Percentiles rank a stretch among this genome's conserved stretches.
Evolutionary conservation across 805 yeast species (phyloP).

Genomic region (Wickerhamiella shivajii): DNA sequence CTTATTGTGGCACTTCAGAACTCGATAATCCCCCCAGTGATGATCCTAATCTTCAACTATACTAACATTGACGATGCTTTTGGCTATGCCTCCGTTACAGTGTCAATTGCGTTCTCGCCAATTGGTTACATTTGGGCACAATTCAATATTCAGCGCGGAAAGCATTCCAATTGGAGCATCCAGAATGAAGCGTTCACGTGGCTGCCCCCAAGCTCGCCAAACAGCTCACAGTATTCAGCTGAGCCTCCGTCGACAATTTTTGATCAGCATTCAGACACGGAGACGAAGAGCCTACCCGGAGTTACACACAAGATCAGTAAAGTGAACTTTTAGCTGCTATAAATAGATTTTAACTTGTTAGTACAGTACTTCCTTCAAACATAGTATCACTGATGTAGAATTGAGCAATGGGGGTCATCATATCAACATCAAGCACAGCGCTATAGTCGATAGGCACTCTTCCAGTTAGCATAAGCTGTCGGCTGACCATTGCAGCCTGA

Average conservation of each 20-base stretch:
- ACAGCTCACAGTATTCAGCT: too few species aligned
- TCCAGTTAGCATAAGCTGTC: conserved; percentile 30
- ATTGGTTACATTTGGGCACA: conserved; percentile 20
- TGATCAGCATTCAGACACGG: too few species aligned
- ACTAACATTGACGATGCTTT: conserved; percentile 3
- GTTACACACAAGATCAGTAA: too few species aligned
- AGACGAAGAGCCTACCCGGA: too few species aligned
- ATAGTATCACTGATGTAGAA: conserved; percentile 17
- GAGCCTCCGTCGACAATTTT: too few species aligned
- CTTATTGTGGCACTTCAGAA: conserved; percentile 74
- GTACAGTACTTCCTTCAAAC: conserved; percentile 15
- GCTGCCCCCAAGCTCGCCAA: too few species aligned
- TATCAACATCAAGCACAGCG: conserved; percentile 27
- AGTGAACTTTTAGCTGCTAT: too few species aligned
- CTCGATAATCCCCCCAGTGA: conserved; percentile 64
- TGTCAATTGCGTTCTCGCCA: conserved; percentile 16
- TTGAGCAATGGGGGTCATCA: conserved; percentile 24
- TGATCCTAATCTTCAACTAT: conserved; percentile 32
- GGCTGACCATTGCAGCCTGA: conserved; percentile 31
- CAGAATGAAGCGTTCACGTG: too few species aligned
- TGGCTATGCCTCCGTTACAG: conserved; percentile 13
- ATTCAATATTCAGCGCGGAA: too few species aligned
- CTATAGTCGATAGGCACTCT: conserved; percentile 26
- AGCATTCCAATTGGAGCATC: too few species aligned
- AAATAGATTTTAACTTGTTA: too few species aligned